Evolutionary conservation across 495 filamentous ascomycete genomes (phyloP).

Genomic region (Aspergillus leporis): DNA sequence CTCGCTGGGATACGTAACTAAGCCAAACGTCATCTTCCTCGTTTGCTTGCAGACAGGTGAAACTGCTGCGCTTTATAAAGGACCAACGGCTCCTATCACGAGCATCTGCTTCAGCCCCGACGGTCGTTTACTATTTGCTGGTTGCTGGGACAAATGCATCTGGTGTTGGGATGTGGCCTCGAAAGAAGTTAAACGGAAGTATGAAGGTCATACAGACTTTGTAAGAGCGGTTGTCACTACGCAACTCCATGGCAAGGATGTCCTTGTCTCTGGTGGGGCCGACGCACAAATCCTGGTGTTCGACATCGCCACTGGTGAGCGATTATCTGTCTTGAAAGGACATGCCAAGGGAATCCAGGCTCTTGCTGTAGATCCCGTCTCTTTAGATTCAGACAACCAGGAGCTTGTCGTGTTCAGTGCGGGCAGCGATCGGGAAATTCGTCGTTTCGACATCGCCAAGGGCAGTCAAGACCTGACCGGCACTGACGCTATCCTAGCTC

Average conservation of each 20-base stretch:
- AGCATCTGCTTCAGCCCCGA: slow-evolving; percentile 68
- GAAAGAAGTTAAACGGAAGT: slow-evolving; percentile 52
- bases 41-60: slow-evolving; percentile 44
- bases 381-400: slow-evolving; percentile 30
- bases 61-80: slow-evolving; percentile 60
- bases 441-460: slow-evolving; percentile 49
- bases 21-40: slow-evolving; percentile 2
- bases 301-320: slow-evolving; percentile 65
- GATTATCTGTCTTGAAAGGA: slow-evolving; percentile 73
- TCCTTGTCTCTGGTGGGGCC: slow-evolving; percentile 81
- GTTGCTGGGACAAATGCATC: slow-evolving; percentile 89
- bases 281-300: slow-evolving; percentile 87
- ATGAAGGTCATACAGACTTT: slow-evolving; percentile 85
- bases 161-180: slow-evolving; percentile 76
- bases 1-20: slow-evolving; percentile 7
- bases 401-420: slow-evolving; percentile 69
- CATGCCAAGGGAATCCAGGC: slow-evolving; percentile 75
- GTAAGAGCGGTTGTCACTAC: slow-evolving; percentile 70
- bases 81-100: slow-evolving; percentile 76
- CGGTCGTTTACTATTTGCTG: slow-evolving; percentile 69
- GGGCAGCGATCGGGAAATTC: slow-evolving; percentile 82
- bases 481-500: slow-evolving; percentile 66
- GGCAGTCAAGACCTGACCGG: slow-evolving; percentile 46
- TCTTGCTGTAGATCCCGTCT: slow-evolving; percentile 68
- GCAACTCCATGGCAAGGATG: slow-evolving; percentile 55